Evolutionary conservation across 192 early-diverging fungal species (phyloP), one percentile per base, ranked within the genome.

Genomic region (Funneliformis mosseae): DNA sequence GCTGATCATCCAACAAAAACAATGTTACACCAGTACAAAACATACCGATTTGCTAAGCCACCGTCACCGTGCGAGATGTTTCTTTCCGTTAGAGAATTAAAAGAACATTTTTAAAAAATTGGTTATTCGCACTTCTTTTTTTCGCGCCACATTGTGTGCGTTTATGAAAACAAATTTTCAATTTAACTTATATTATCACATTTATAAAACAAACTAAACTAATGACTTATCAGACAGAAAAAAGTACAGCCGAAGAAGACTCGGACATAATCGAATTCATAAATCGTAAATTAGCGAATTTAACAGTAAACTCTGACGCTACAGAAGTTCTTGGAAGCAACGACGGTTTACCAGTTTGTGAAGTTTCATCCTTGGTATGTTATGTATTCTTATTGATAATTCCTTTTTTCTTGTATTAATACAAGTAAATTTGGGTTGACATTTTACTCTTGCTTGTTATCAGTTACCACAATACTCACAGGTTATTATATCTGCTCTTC

Each of bases 211-310:
- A 43, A 43, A 43, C n/a, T 33, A 33, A 33, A 45, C 16, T 55
- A 70, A 70, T 70, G 68, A 45, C 68, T 2, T 70, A 18, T n/a
- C 71, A 73, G 5, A 73, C 71, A 11, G 71, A 73, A 46, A 73
- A 73, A 27, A 73, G 27, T 28, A 73, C 71, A n/a, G 71, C 71
- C 5, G 71, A 73, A 73, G 71, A 73, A 73, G 71, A 73, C 45
- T 73, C 71, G 4, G 71, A 73, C 16, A 73, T 73, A 48, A 73
- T 73, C 45, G 71, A 73, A 46, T 73, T 73, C 11, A 28, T 73
- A 12, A 73, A 73, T 25, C 71, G 71, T 23, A 73, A 73, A 46
- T 50, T 73, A n/a, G 71, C 71, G 27, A 73, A 73, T 55, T 45
- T 73, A 50, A 48, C 71, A 48, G 71, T 73, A 21, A 8, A 42